Percentiles rank a stretch among this genome's conserved stretches.
These are phyloP conservation scores for Bidens hawaiensis DNA, from an alignment of 140 eudicot species.

Conservation along the genomic window DNA sequence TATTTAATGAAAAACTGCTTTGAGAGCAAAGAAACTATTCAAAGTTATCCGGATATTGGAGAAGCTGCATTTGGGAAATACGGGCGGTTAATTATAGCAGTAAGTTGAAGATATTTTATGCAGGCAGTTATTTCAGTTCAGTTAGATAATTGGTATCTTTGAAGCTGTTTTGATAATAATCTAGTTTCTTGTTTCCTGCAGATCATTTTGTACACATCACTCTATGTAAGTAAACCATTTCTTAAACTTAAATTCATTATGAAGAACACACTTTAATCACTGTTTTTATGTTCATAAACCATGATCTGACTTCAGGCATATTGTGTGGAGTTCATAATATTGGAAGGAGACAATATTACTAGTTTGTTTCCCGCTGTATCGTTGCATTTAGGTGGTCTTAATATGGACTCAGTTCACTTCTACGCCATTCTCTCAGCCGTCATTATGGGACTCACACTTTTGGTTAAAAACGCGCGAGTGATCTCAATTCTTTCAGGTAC, in stretches of 20 bases:
- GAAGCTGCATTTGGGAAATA: slow-evolving; percentile 97
- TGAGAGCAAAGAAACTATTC: slow-evolving; percentile 61
- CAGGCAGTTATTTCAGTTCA: no score
- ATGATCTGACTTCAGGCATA: slow-evolving; percentile 50
- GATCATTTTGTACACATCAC: slow-evolving; percentile 74
- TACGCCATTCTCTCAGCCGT: slow-evolving; percentile 61
- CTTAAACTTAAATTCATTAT: slow-evolving; percentile 1
- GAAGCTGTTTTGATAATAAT: slow-evolving; percentile 3
- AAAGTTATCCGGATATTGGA: slow-evolving; percentile 84
- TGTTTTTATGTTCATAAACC: neutral
- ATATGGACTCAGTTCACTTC: slow-evolving; percentile 58
- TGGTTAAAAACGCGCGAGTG: slow-evolving; percentile 64
- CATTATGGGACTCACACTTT: slow-evolving; percentile 67
- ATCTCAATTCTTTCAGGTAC: slow-evolving; percentile 80
- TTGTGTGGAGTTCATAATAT: slow-evolving; percentile 85
- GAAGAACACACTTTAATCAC: neutral
- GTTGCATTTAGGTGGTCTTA: slow-evolving; percentile 37
- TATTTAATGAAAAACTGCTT: slow-evolving; percentile 79
- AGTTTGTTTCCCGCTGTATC: slow-evolving; percentile 63
- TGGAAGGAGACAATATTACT: slow-evolving; percentile 89
- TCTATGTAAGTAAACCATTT: slow-evolving; percentile 63
- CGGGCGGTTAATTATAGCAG: slow-evolving; percentile 79
- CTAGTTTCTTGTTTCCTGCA: slow-evolving; percentile 44
- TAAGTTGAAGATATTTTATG: slow-evolving; percentile 32
- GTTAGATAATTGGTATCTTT: neutral